Evolutionary conservation across 1,284 basidiomycete genomes (phyloP).

Genomic region (Trichosporon sp.): DNA sequence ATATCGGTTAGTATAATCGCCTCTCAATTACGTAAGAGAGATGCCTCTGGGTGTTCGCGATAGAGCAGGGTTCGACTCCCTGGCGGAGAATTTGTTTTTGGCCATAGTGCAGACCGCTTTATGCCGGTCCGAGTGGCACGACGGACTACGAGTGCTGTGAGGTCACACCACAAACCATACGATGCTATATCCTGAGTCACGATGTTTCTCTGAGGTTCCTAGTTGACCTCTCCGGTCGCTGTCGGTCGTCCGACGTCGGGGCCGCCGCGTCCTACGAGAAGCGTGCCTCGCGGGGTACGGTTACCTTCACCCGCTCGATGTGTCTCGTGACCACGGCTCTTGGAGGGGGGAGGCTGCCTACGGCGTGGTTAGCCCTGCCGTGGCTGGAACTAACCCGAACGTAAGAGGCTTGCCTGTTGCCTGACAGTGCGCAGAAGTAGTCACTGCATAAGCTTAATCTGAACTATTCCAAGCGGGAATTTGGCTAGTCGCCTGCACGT

Average conservation of each 20-base stretch:
- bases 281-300: too few species aligned
- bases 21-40: slow-evolving; percentile 1
- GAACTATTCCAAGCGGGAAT: neutral
- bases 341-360: neutral
- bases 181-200: neutral
- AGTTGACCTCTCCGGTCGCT: neutral
- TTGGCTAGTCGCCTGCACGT: neutral
- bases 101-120: too few species aligned
- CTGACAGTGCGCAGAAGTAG: neutral
- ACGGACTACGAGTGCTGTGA: neutral
- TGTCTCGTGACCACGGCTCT: neutral
- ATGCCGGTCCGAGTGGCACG: neutral
- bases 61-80: slow-evolving; percentile 3
- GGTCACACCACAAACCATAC: too few species aligned
- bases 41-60: neutral
- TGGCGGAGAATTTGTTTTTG: neutral
- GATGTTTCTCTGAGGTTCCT: neutral
- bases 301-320: neutral
- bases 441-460: neutral
- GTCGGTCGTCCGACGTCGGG: too few species aligned
- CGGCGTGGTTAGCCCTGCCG: neutral
- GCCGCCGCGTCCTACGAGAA: too few species aligned
- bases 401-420: neutral
- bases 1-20: slow-evolving; percentile 3
- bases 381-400: neutral